Evolutionary conservation across 148 eudicot species (phyloP), one percentile per base, ranked within the genome.

Genomic region (Amaranthus palmeri): DNA sequence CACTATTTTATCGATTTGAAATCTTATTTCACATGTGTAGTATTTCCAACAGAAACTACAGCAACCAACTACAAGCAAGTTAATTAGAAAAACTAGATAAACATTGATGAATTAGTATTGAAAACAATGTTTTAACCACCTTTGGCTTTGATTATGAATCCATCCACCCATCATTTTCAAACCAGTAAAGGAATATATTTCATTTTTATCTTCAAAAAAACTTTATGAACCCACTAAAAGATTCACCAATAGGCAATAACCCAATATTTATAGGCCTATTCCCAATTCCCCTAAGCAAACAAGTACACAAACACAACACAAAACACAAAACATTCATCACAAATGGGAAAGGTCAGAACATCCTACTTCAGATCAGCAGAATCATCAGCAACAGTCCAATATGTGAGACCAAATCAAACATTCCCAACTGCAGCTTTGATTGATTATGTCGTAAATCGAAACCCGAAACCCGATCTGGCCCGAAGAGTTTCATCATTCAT

Each of bases 381-480:
- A 3, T 49, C 76, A 10, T 66, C 80, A 67, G 10, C 69, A 0
- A 55, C 74, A n/a, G 45, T 69, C 5, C 65, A 56, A 45, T 74
- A 73, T 25, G 70, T 62, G 65, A 54, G 76, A 41, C 77, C 74
- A 0, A 73, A 70, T 57, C 65, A 78, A 41, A 63, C 77, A 10
- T 74, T 68, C 10, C 77, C 81, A 3, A 69, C 74, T 8, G 77
- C 81, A n/a, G 81, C 81, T 15, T 41, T 78, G 70, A 63, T 78
- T 3, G 81, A 78, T 45, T 78, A 78, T 56, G 81, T 78, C 41
- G 69, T 65, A 45, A 74, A 67, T 14, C 18, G 54, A 0, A 54
- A 53, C n/a, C 54, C 73, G 8, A 78, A 62, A 43, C 47, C 65
- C 3, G 66, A 52, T 60, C 13, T 65, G 71, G 14, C 54, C 14